These are phyloP conservation scores for Lepraria neglecta DNA, from an alignment of 495 filamentous ascomycete species.

Conservation along the genomic window DNA sequence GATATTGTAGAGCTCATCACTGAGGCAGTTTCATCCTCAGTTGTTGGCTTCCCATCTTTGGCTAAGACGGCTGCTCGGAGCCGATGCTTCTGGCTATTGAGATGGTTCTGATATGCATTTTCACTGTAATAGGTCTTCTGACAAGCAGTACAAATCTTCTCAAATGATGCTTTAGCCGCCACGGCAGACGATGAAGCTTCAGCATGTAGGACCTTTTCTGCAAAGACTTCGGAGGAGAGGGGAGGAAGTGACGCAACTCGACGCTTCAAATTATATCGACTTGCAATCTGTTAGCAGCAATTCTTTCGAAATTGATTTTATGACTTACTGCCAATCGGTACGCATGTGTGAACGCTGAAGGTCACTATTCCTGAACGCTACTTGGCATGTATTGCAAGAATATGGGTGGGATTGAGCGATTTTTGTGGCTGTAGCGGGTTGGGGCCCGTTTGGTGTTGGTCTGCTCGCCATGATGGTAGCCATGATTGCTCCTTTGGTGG, in stretches of 20 bases:
- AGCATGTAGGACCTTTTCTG: slow-evolving; percentile 92
- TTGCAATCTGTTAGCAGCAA: slow-evolving; percentile 33
- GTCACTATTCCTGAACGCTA: slow-evolving; percentile 89
- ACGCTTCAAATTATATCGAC: slow-evolving; percentile 95
- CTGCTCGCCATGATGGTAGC: slow-evolving; percentile 43
- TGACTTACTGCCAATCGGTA: slow-evolving; percentile 92
- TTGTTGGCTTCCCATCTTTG: slow-evolving; percentile 35
- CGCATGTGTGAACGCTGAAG: slow-evolving; percentile 95
- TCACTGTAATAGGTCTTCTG: slow-evolving; percentile 92
- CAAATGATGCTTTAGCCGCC: slow-evolving; percentile 82
- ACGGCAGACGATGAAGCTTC: slow-evolving; percentile 76
- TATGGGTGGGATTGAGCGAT: slow-evolving; percentile 65
- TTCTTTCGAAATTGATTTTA: neutral
- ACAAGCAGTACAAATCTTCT: slow-evolving; percentile 74
- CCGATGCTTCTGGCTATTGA: slow-evolving; percentile 86
- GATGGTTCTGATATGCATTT: slow-evolving; percentile 89
- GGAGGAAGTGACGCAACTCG: slow-evolving; percentile 88
- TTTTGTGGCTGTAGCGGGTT: slow-evolving; percentile 33
- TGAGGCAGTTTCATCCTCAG: slow-evolving; percentile 69
- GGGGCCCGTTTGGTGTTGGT: slow-evolving; percentile 31
- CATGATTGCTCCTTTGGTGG: slow-evolving; percentile 34
- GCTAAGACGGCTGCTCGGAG: slow-evolving; percentile 51
- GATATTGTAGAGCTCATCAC: slow-evolving; percentile 89
- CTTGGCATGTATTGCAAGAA: slow-evolving; percentile 96
- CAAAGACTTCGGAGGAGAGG: slow-evolving; percentile 85